These are phyloP conservation scores for Trichophyton rubrum DNA, from an alignment of 2,329 filamentous ascomycete genomes.

Conservation along the genomic window DNA sequence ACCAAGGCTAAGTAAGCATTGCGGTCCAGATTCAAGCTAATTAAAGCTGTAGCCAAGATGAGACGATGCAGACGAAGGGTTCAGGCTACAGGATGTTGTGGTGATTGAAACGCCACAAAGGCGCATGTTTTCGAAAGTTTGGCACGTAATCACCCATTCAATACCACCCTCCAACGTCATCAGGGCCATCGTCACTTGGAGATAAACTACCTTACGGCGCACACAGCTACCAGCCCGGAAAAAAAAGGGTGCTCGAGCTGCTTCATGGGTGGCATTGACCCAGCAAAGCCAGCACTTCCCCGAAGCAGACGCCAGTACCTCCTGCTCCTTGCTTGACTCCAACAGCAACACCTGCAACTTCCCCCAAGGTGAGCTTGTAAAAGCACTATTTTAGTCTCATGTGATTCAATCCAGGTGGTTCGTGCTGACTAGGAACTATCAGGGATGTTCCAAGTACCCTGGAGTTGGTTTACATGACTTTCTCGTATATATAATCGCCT, in stretches of 20 bases:
- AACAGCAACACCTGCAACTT: neutral
- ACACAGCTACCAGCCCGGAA: neutral
- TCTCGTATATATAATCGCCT: neutral
- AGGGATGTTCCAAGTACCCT: neutral
- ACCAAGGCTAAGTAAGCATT: constrained; percentile 4
- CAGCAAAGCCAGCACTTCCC: neutral
- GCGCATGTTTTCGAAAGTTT: neutral
- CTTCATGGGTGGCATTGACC: neutral
- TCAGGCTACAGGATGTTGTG: neutral
- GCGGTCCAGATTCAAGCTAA: constrained; percentile 4
- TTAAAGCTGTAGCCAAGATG: constrained; percentile 1
- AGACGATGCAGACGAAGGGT: neutral
- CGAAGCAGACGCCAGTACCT: neutral
- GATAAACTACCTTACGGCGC: neutral
- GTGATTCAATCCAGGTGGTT: constrained; percentile 1
- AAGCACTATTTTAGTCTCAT: neutral
- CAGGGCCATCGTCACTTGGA: neutral
- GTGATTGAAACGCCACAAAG: neutral
- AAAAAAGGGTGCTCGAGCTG: neutral
- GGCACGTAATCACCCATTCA: neutral
- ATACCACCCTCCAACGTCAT: neutral
- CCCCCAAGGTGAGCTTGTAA: neutral
- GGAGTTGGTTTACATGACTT: neutral
- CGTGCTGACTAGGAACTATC: neutral
- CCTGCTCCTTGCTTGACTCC: neutral